Percentiles rank a stretch among this genome's conserved stretches.
phyloP scores from a whole-genome alignment of 2,329 filamentous ascomycete species.

The Exutisphaerella laricina region DNA sequence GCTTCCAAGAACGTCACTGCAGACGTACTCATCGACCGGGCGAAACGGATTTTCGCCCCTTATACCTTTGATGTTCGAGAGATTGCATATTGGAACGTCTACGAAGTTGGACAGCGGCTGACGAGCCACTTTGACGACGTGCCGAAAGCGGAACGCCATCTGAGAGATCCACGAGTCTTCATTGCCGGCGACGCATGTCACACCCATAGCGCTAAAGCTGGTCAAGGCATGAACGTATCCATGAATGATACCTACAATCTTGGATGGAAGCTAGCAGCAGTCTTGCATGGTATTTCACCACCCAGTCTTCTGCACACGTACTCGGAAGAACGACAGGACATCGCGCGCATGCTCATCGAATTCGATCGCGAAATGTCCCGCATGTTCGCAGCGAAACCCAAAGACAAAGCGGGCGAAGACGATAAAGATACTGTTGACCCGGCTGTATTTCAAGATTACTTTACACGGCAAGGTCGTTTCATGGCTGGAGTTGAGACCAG shows the following conservation, averaged over 20 bases:
- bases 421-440: conserved; percentile 31
- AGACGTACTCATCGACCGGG: conserved; percentile 56
- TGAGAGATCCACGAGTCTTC: conserved; percentile 54
- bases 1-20: conserved; percentile 60
- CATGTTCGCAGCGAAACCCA: conserved; percentile 41
- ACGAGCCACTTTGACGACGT: conserved; percentile 63
- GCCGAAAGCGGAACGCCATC: conserved; percentile 50
- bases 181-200: conserved; percentile 60
- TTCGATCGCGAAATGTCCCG: conserved; percentile 47
- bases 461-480: conserved; percentile 29
- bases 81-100: conserved; percentile 63
- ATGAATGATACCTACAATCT: conserved; percentile 63
- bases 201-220: conserved; percentile 51
- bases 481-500: conserved; percentile 31
- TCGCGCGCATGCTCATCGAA: conserved; percentile 61
- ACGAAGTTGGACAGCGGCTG: conserved; percentile 50
- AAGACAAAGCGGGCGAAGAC: conserved; percentile 16
- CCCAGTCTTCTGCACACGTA: conserved; percentile 47
- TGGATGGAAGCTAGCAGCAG: conserved; percentile 50
- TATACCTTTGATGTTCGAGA: conserved; percentile 61
- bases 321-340: conserved; percentile 49
- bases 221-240: conserved; percentile 65
- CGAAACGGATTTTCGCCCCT: conserved; percentile 59
- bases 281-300: conserved; percentile 35
- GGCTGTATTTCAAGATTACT: conserved; percentile 31